Conservation (phyloP, 2,329 filamentous ascomycete genomes). For the Pseudogymnoascus sp. region DNA sequence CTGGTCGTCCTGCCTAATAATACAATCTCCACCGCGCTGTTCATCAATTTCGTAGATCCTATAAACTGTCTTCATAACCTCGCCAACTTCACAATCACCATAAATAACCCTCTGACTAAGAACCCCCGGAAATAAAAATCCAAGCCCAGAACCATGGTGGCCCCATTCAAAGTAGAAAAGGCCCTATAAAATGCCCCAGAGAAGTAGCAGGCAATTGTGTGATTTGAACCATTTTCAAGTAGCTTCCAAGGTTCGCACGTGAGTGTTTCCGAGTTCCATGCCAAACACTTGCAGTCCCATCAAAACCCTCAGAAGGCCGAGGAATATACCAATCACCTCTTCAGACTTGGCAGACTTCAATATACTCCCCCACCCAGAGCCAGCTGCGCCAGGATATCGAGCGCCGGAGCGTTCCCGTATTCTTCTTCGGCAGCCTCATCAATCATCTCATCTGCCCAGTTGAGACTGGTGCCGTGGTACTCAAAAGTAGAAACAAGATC, state of each 20-base stretch:
- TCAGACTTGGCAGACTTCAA: background rate
- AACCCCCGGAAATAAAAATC: background rate
- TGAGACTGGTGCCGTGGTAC: background rate
- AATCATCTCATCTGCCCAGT: background rate
- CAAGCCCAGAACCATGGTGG: background rate
- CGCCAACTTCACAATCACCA: background rate
- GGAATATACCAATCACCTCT: background rate
- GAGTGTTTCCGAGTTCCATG: background rate
- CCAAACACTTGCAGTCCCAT: background rate
- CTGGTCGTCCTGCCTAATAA: background rate
- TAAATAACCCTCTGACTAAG: background rate
- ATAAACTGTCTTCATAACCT: background rate
- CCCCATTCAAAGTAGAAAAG: background rate
- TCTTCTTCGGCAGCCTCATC: background rate
- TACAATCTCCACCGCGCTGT: background rate
- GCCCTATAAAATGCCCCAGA: background rate
- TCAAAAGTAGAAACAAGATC: background rate
- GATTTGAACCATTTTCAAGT: background rate
- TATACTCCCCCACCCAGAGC: background rate
- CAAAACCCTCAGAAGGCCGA: background rate
- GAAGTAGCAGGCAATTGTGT: background rate
- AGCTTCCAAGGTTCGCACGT: background rate
- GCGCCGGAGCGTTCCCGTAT: background rate
- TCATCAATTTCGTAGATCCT: background rate
- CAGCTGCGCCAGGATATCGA: background rate